Evolutionary conservation across 2,329 filamentous ascomycete genomes (phyloP), one percentile per base, ranked within the genome.

Genomic region (Pseudogymnoascus sp.): DNA sequence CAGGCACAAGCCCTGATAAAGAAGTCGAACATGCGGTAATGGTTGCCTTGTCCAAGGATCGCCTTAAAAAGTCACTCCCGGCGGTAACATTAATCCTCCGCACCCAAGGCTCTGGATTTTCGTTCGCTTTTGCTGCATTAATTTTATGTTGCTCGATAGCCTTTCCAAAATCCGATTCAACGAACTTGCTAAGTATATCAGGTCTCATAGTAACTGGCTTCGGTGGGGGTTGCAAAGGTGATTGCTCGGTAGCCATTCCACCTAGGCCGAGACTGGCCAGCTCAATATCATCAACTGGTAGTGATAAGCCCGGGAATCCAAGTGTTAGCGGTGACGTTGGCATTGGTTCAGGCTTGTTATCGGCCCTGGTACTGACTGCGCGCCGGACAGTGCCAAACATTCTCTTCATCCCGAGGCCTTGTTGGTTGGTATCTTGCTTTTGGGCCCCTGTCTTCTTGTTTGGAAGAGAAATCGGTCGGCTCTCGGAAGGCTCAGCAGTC

Each of bases 371-470:
- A 72, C 91, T 91, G 59, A 97, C 75, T 5, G 88, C 93, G 66
- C 91, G 86, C 16, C 92, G 89, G 38, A 97, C 90, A 66, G 90
- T 93, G 5, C 92, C 90, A 60, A 99, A 82, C 0, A 97, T 83
- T 69, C 87, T 95, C 74, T 88, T 93, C 82, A 97, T 90, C 2
- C 90, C 91, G 34, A 89, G 88, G 56, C 84, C 82, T 8, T 83
- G 86, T 82, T 87, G 85, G 62, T 83, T 84, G 12, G 83, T 84
- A 1, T 78, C 78, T 25, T 76, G 76, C 67, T 82, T 86, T 59
- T 79, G 78, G 44, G 71, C 69, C 6, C 69, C 63, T 14, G 78
- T 71, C 10, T 69, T 67, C 2, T 73, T 69, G 21, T 74, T 75
- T 6, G 80, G 82, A 8, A 84, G 67, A 0, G 83, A 84, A 0